Evolutionary conservation across 805 yeast genomes (phyloP), one percentile per base, ranked within the genome.

Genomic region (Yueomyces sp.): DNA sequence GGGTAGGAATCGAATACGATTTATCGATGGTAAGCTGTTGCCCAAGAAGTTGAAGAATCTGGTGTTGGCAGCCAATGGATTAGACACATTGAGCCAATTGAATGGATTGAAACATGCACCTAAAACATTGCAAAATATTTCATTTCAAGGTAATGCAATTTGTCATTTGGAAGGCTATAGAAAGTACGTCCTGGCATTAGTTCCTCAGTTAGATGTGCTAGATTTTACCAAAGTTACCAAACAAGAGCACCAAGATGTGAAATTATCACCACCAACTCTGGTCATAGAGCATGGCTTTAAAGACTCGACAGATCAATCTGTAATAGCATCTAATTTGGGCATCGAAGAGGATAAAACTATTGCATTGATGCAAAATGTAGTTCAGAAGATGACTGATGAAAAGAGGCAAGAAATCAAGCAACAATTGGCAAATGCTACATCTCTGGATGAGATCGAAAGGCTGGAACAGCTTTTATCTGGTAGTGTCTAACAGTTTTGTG

Each of bases 361-460:
- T 26, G 65, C 64, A 42, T 54, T 60, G 29, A 57, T 68, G 57
- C 56, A 59, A 34, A 51, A 50, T 26, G 66, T 66, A 0, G 66
- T 69, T 19, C 56, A 62, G 28, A 75, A 69, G 46, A 65, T 85
- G 51, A 66, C 79, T 2, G 72, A 67, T 0, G 76, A 71, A 34
- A 86, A 80, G 36, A 72, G 68, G 45, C 59, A 60, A 11, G 61
- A 63, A 40, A 60, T 88, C 41, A 68, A 78, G 48, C 55, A 66
- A 38, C 71, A 76, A 48, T 65, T 88, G 44, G 68, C 70, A 42
- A 65, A 63, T 32, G 94, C 96, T 1, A 70, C 77, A 3, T 76
- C 79, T 42, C 56, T 88, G 45, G 83, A 73, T 4, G 96, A 88
- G 49, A 83, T 87, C 5, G 83, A 79, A 45, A 64, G 75, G 42